phyloP scores from a whole-genome alignment of 2,329 filamentous ascomycete species.

The Fusarium sp. region DNA sequence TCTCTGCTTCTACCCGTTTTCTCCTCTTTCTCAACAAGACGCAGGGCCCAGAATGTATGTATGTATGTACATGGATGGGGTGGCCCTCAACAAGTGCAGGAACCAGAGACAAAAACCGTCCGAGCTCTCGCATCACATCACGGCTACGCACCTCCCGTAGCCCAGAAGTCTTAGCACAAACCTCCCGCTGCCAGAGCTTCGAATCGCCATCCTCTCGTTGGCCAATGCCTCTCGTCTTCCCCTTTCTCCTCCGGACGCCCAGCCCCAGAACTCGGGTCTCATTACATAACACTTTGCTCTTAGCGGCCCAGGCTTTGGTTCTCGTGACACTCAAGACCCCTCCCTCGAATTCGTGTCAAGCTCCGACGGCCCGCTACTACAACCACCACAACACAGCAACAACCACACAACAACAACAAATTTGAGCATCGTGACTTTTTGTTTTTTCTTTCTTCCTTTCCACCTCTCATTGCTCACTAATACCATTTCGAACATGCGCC shows the following conservation, averaged over 20 bases:
- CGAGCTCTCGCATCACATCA: slow-evolving; percentile 3
- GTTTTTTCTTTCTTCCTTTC: slow-evolving; percentile 17
- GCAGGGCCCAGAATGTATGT: slow-evolving; percentile 14
- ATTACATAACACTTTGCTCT: slow-evolving; percentile 41
- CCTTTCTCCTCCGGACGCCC: slow-evolving; percentile 20
- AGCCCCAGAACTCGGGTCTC: slow-evolving; percentile 22
- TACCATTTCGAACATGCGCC: slow-evolving; percentile 15
- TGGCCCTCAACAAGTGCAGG: slow-evolving; percentile 11
- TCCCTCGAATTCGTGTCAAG: slow-evolving; percentile 28
- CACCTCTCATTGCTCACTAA: slow-evolving; percentile 24
- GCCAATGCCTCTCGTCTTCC: slow-evolving; percentile 31
- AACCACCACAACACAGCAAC: slow-evolving; percentile 12
- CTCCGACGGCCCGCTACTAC: slow-evolving; percentile 17
- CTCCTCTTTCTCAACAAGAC: slow-evolving; percentile 25
- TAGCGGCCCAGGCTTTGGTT: slow-evolving; percentile 33
- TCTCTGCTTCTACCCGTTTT: not conserved
- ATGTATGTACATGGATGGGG: not conserved
- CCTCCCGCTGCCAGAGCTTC: slow-evolving; percentile 29
- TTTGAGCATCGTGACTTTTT: slow-evolving; percentile 40
- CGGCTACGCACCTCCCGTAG: not conserved
- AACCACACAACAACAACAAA: slow-evolving; percentile 18
- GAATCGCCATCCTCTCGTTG: slow-evolving; percentile 26
- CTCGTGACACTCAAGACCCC: slow-evolving; percentile 29
- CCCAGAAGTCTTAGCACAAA: not conserved
- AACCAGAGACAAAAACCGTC: slow-evolving; percentile 12